phyloP scores from a whole-genome alignment of 495 filamentous ascomycete genomes.

The Aspergillus cavernicola region DNA sequence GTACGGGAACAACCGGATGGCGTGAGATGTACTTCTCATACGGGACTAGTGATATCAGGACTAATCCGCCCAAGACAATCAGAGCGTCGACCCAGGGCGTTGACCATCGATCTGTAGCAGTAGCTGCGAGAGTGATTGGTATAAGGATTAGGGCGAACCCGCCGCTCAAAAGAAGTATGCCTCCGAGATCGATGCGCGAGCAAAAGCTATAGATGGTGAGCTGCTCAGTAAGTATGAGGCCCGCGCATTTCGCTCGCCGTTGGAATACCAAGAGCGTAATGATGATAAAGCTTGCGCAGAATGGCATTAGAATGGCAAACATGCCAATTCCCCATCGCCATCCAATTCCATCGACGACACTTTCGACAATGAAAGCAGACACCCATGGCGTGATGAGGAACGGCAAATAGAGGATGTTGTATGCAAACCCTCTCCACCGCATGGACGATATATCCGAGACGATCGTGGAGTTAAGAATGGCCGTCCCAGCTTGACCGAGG shows the following conservation, averaged over 20 bases:
- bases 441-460: constrained; percentile 46
- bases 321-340: constrained; percentile 53
- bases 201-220: constrained; percentile 39
- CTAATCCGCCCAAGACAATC: constrained; percentile 34
- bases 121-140: constrained; percentile 40
- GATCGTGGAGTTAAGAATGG: constrained; percentile 45
- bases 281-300: constrained; percentile 44
- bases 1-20: constrained; percentile 42
- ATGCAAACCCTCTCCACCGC: constrained; percentile 44
- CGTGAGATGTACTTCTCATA: constrained; percentile 42
- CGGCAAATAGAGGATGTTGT: constrained; percentile 42
- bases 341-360: constrained; percentile 42
- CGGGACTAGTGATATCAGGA: constrained; percentile 35
- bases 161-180: constrained; percentile 37
- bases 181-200: constrained; percentile 44
- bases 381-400: constrained; percentile 46
- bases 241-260: constrained; percentile 29
- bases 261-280: constrained; percentile 43
- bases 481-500: constrained; percentile 42
- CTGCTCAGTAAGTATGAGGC: constrained; percentile 28
- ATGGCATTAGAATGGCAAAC: constrained; percentile 47
- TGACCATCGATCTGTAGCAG: constrained; percentile 33
- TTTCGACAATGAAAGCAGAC: constrained; percentile 41
- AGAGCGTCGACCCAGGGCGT: constrained; percentile 42
- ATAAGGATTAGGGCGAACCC: constrained; percentile 34